phyloP scores from a whole-genome alignment of 345 rosid genomes.

The Populus euphratica region DNA sequence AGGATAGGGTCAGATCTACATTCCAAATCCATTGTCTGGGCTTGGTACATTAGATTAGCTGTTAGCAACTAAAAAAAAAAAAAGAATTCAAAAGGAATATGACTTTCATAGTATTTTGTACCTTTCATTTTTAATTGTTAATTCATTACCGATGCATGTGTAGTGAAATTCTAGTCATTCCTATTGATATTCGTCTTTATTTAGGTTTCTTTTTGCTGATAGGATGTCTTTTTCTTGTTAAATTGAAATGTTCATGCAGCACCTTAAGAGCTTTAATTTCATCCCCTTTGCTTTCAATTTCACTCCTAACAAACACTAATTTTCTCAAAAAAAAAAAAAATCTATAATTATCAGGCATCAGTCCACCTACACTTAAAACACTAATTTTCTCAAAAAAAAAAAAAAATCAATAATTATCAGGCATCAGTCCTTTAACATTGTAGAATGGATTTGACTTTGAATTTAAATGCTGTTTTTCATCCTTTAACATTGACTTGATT shows the following conservation, averaged over 20 bases:
- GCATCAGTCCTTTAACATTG: not conserved
- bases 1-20: not conserved
- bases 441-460: not conserved
- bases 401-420: not conserved
- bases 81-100: too few relatives aligned
- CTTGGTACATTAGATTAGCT: not conserved
- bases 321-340: not conserved
- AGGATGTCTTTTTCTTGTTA: too few relatives aligned
- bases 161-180: too few relatives aligned
- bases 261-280: not conserved
- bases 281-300: not conserved
- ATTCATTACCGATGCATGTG: too few relatives aligned
- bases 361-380: not conserved
- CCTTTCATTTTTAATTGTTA: too few relatives aligned
- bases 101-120: too few relatives aligned
- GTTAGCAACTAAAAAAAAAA: too few relatives aligned
- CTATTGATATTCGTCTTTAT: too few relatives aligned
- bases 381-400: not conserved
- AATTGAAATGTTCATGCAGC: too few relatives aligned
- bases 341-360: not conserved
- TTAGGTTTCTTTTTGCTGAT: too few relatives aligned
- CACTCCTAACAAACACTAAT: not conserved
- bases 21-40: not conserved
- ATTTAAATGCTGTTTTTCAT: not conserved
- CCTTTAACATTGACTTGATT: too few relatives aligned